phyloP scores from a whole-genome alignment of 2,329 filamentous ascomycete genomes.

The Pyricularia grisea region DNA sequence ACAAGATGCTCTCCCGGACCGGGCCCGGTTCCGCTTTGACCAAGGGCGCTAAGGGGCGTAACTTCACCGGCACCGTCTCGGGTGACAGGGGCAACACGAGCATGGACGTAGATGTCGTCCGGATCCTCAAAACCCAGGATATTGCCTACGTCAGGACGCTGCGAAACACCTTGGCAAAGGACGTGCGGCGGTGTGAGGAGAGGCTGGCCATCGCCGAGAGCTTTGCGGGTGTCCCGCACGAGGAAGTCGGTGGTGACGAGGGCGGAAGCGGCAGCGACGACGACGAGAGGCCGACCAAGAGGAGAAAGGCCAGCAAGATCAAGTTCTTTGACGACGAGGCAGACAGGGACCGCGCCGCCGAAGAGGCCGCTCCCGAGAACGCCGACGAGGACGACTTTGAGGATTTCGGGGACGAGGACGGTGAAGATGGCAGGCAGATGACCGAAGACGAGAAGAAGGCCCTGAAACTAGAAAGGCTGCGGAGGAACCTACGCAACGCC shows the following conservation, averaged over 20 bases:
- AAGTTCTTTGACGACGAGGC: slow-evolving; percentile 36
- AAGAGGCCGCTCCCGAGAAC: slow-evolving; percentile 18
- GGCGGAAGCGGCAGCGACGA: slow-evolving; percentile 20
- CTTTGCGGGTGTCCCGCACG: slow-evolving; percentile 19
- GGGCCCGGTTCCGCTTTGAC: slow-evolving; percentile 42
- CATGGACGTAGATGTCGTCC: slow-evolving; percentile 46
- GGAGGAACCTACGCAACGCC: slow-evolving; percentile 37
- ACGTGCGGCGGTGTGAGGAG: slow-evolving; percentile 46
- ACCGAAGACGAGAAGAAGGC: slow-evolving; percentile 22
- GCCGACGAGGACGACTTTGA: slow-evolving; percentile 24
- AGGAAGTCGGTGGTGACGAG: slow-evolving; percentile 20
- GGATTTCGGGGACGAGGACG: slow-evolving; percentile 18
- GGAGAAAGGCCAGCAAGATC: slow-evolving; percentile 32
- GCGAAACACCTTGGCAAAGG: slow-evolving; percentile 49
- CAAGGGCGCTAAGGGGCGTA: slow-evolving; percentile 24
- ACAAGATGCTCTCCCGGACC: slow-evolving; percentile 55
- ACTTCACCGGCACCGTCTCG: slow-evolving; percentile 44
- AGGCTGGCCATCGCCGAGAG: slow-evolving; percentile 35
- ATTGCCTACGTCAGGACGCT: slow-evolving; percentile 55
- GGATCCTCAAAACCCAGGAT: slow-evolving; percentile 61
- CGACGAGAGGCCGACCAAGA: slow-evolving; percentile 11
- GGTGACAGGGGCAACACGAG: slow-evolving; percentile 48
- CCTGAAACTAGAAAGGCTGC: slow-evolving; percentile 35
- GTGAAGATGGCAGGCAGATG: slow-evolving; percentile 21
- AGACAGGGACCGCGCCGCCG: slow-evolving; percentile 22